phyloP scores from a whole-genome alignment of 306 rosid species.

The Dalbergia cultrata region DNA sequence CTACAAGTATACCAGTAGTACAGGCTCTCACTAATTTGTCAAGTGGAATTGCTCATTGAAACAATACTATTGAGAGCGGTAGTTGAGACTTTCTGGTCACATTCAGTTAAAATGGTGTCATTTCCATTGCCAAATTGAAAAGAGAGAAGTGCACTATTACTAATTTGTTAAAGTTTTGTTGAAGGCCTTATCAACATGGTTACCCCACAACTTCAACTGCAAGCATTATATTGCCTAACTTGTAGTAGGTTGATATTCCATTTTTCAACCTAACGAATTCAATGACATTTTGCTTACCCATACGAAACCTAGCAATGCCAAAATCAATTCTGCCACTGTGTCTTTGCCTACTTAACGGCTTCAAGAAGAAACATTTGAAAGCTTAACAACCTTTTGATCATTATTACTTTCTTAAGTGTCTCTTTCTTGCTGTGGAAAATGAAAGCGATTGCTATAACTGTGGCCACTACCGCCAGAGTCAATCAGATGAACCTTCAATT shows the following conservation, averaged over 20 bases:
- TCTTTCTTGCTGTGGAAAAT: conserved; percentile 40
- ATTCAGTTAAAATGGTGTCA: conserved; percentile 52
- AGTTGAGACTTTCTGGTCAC: conserved; percentile 49
- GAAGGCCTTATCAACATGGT: conserved; percentile 39
- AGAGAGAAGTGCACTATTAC: conserved; percentile 24
- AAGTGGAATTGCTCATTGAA: conserved; percentile 27
- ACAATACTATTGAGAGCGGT: conserved; percentile 16
- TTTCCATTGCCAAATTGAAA: conserved; percentile 35
- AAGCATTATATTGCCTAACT: conserved; percentile 56
- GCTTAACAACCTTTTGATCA: conserved; percentile 48
- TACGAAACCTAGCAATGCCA: background rate
- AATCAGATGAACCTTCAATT: conserved; percentile 34
- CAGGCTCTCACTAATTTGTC: background rate
- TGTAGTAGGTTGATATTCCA: conserved; percentile 57
- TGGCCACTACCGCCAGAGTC: background rate
- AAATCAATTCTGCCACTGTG: conserved; percentile 5
- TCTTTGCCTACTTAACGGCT: conserved; percentile 40
- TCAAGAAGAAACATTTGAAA: conserved; percentile 56
- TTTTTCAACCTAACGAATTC: conserved; percentile 75
- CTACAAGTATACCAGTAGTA: conserved; percentile 12
- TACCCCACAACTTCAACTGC: conserved; percentile 57
- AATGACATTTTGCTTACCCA: conserved; percentile 76
- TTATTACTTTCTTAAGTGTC: background rate
- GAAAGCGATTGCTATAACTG: conserved; percentile 39
- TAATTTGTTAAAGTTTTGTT: conserved; percentile 50